phyloP scores from a whole-genome alignment of 2,329 filamentous ascomycete species.

The Fusarium decemcellulare region DNA sequence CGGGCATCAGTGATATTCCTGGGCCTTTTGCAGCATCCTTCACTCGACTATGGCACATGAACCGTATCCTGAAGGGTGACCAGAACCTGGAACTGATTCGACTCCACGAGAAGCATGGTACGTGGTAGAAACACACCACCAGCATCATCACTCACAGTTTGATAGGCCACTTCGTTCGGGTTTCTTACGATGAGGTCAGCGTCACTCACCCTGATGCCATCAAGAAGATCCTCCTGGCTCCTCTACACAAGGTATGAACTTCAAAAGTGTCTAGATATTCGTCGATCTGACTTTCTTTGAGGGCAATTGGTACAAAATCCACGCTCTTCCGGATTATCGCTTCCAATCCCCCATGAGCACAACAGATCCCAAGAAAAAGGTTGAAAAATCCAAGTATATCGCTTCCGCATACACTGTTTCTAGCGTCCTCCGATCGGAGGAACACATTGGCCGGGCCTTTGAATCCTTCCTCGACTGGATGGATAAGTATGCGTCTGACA shows the following conservation, averaged over 20 bases:
- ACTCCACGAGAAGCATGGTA: constrained; percentile 16
- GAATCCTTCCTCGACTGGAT: constrained; percentile 12
- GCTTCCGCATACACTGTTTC: constrained; percentile 17
- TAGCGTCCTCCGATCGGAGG: constrained; percentile 23
- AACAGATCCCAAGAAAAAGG: constrained; percentile 23
- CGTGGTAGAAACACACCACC: background rate
- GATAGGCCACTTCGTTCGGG: constrained; percentile 2
- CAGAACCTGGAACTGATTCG: constrained; percentile 11
- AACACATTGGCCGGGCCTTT: constrained; percentile 12
- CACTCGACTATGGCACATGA: constrained; percentile 21
- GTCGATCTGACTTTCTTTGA: background rate
- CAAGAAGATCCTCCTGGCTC: constrained; percentile 7
- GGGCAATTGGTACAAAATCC: constrained; percentile 29
- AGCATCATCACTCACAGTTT: background rate
- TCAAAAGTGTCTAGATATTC: background rate
- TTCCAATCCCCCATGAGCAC: constrained; percentile 27
- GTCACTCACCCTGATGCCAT: constrained; percentile 10
- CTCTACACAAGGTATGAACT: constrained; percentile 21
- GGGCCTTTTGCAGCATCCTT: constrained; percentile 13
- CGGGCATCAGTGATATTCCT: constrained; percentile 1
- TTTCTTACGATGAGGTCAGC: constrained; percentile 18
- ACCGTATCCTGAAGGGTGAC: constrained; percentile 9
- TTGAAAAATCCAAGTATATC: constrained; percentile 19
- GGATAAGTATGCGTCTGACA: constrained; percentile 8
- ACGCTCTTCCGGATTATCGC: constrained; percentile 26